Base-by-base conservation (phyloP, 2,329 filamentous ascomycete species). In the Botryotinia calthae region DNA sequence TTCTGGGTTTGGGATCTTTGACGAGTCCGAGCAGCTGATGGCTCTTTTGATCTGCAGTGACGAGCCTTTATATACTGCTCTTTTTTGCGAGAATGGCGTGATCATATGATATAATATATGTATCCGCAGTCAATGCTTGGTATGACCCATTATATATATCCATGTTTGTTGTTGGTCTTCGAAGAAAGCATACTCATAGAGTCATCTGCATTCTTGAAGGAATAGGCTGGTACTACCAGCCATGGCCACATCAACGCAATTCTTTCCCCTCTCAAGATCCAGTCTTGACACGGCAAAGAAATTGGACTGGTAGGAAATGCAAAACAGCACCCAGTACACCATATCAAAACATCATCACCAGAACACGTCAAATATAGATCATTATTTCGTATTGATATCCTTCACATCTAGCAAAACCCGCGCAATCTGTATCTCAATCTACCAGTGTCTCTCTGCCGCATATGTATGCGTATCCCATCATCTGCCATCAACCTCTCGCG, bases 221-320 rank as follows among this genome's bases (percentile, higher is more conserved):
- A n/a, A 56, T 56, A n/a, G n/a, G n/a, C 56, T 59, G 56, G 56
- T 12, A 59, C 56, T 59, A 59, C 56, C 56, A 59, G 56, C 14
- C 9, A 25, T 25, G 10, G 4, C 22, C 56, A 25, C 20, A 37
- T 1, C 18, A 14, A 1, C 0, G 20, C 5, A 6, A 1, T 37
- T 22, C 56, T 54, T 44, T 28, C 14, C 25, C 48, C 12, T 28
- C 51, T 54, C n/a, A 16, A 54, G 12, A 16, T 28, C 51, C 12
- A 54, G 12, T 54, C 6, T 7, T 16, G n/a, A 64, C 25, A 31
- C 1, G 4, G 18, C 61, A 22, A 9, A 10, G 4, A 6, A 46
- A 14, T 44, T 14, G 4, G 4, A 34, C 20, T 2, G 10, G 18
- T 0, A 37, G 2, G 18, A 9, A 14, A 22, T 22, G 10, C 5